A percentile compares a stretch with the other conserved stretches of the same genome.
Conservation (phyloP, 805 yeast genomes). For the Yamadazyma takamatsuzukensis region DNA sequence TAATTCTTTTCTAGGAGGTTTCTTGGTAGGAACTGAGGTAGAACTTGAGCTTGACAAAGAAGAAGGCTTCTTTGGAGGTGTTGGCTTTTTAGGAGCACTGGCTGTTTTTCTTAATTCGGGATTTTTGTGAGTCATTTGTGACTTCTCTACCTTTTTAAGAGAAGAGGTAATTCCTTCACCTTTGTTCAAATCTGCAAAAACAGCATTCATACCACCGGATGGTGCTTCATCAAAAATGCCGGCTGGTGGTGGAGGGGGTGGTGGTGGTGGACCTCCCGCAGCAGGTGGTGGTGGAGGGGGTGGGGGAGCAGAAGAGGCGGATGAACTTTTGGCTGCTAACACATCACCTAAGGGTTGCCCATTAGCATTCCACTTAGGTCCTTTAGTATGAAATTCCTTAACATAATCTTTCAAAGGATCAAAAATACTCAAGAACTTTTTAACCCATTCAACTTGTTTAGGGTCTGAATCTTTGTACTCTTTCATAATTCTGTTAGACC, state of each 20-base stretch:
- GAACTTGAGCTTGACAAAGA: constrained; percentile 51
- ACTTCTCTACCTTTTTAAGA: constrained; percentile 86
- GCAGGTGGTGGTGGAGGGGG: constrained; percentile 59
- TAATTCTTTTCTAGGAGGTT: constrained; percentile 57
- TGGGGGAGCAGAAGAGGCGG: constrained; percentile 30
- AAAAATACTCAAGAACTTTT: constrained; percentile 56
- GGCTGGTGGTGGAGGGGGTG: constrained; percentile 80
- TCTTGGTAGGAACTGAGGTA: constrained; percentile 30
- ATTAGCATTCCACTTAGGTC: constrained; percentile 69
- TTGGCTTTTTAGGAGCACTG: constrained; percentile 52
- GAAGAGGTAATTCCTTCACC: constrained; percentile 84
- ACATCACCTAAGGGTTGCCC: constrained; percentile 59
- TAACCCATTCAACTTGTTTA: constrained; percentile 79
- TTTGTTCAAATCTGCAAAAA: constrained; percentile 83
- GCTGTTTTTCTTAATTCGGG: constrained; percentile 69
- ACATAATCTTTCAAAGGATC: constrained; percentile 70
- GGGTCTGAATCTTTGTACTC: constrained; percentile 73
- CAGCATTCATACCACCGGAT: constrained; percentile 70
- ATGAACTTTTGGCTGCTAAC: constrained; percentile 16
- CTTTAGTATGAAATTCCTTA: constrained; percentile 75
- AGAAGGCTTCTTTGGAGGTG: constrained; percentile 81
- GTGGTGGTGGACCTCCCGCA: constrained; percentile 72
- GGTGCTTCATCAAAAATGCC: constrained; percentile 45
- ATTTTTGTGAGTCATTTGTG: constrained; percentile 91
- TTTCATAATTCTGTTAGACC: constrained; percentile 87